phyloP scores from a whole-genome alignment of 352 stramenopile species.

The Blastocystis hominis region DNA sequence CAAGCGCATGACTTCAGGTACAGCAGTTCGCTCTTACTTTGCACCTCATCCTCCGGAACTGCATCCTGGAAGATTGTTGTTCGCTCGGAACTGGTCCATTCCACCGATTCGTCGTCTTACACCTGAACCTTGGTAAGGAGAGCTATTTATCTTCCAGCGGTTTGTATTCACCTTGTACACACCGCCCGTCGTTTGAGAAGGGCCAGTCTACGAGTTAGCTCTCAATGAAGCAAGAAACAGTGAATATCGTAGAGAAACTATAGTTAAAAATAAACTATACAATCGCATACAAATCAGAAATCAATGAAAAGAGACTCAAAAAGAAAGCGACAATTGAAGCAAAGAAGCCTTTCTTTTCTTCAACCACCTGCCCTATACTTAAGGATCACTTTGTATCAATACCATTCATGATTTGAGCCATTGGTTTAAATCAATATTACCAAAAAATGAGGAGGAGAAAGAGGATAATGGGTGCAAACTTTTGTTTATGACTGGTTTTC shows the following conservation, averaged over 20 bases:
- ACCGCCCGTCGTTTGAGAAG: not conserved
- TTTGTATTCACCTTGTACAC: not conserved
- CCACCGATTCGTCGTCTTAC: not conserved
- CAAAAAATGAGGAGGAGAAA: too few species aligned
- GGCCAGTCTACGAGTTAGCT: not conserved
- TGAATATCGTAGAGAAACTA: slow-evolving; percentile 41
- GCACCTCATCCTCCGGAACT: slow-evolving; percentile 29
- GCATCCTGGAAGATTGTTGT: slow-evolving; percentile 4
- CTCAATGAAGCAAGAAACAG: not conserved
- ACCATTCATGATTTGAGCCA: slow-evolving; percentile 18
- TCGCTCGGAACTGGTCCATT: not conserved
- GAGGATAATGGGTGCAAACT: too few species aligned
- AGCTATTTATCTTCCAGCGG: not conserved
- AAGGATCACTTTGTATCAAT: not conserved
- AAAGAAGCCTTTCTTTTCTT: not conserved
- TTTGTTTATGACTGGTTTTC: too few species aligned
- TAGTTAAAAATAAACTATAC: not conserved
- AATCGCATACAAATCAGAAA: not conserved
- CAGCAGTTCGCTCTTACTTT: not conserved
- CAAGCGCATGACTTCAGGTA: not conserved
- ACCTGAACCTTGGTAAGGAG: not conserved
- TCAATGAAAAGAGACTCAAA: not conserved
- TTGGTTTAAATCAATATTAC: not conserved
- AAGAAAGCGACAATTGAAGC: slow-evolving; percentile 6
- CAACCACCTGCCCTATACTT: not conserved